A percentile compares a stretch with the other conserved stretches of the same genome.
Conservation (phyloP, 148 eudicot genomes). For the Rhododendron simsii region DNA sequence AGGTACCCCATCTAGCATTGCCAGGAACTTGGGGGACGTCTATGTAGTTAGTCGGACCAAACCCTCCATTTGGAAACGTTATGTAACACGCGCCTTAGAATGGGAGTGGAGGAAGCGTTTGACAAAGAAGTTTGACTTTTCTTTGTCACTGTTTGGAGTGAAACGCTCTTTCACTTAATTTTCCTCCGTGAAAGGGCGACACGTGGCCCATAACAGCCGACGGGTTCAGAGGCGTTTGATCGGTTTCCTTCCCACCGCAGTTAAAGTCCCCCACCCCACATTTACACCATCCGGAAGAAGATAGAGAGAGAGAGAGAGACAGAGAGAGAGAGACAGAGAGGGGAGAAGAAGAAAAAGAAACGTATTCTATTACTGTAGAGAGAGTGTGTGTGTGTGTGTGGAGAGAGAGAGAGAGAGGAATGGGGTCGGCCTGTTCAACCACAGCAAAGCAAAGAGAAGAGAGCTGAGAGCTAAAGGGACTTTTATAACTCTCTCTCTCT, state of each 20-base stretch:
- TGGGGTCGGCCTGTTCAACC: neutral
- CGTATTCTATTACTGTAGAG: neutral
- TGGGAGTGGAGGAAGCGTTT: neutral
- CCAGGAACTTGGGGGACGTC: too few relatives aligned
- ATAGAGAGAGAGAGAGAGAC: neutral
- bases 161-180: conserved; percentile 19
- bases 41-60: too few relatives aligned
- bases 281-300: neutral
- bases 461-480: neutral
- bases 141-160: neutral
- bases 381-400: neutral
- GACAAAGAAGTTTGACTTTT: conserved; percentile 38
- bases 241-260: conserved; percentile 27
- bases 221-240: conserved; percentile 41
- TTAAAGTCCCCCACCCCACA: conserved; percentile 13
- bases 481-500: neutral
- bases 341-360: neutral
- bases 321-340: neutral
- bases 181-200: conserved; percentile 14
- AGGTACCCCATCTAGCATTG: too few relatives aligned
- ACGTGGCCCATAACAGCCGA: conserved; percentile 34
- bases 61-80: neutral
- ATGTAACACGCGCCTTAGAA: neutral
- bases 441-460: neutral
- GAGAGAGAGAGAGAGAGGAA: neutral